Conservation (phyloP, 1,284 basidiomycete genomes). For the Heliocybe sulcata region DNA sequence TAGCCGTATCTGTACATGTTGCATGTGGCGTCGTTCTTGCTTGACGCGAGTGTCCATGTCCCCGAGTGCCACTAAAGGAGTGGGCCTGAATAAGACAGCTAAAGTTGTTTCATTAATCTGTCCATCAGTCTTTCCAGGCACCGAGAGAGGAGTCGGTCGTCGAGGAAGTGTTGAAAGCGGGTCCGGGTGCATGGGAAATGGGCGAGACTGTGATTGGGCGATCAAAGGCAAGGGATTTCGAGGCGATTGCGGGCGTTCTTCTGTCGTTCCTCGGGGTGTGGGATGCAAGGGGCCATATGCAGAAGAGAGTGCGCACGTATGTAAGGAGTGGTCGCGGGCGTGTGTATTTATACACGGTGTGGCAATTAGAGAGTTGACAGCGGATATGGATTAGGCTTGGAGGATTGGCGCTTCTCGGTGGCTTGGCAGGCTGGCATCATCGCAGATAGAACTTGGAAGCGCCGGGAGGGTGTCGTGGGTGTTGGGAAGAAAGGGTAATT, state of each 20-base stretch:
- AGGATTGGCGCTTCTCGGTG: background rate
- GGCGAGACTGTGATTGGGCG: background rate
- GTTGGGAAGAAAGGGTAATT: background rate
- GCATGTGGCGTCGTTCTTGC: background rate
- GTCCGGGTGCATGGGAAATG: background rate
- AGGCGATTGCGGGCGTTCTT: background rate
- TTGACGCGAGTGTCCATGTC: no score
- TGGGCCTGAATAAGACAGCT: background rate
- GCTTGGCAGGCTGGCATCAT: background rate
- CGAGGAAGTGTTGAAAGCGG: no score
- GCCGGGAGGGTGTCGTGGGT: background rate
- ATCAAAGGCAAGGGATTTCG: background rate
- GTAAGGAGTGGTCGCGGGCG: background rate
- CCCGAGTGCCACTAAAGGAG: no score
- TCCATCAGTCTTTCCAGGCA: background rate
- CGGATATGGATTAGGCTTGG: background rate
- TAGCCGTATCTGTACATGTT: conserved; percentile 3
- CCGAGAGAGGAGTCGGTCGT: background rate
- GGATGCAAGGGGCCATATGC: background rate
- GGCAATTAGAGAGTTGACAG: background rate
- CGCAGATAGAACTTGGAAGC: background rate
- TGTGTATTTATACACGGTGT: background rate
- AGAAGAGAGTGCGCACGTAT: background rate
- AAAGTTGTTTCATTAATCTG: background rate
- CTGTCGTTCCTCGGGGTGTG: background rate